Evolutionary conservation across 2,329 filamentous ascomycete species (phyloP).

Genomic region (Monosporascus ibericus): DNA sequence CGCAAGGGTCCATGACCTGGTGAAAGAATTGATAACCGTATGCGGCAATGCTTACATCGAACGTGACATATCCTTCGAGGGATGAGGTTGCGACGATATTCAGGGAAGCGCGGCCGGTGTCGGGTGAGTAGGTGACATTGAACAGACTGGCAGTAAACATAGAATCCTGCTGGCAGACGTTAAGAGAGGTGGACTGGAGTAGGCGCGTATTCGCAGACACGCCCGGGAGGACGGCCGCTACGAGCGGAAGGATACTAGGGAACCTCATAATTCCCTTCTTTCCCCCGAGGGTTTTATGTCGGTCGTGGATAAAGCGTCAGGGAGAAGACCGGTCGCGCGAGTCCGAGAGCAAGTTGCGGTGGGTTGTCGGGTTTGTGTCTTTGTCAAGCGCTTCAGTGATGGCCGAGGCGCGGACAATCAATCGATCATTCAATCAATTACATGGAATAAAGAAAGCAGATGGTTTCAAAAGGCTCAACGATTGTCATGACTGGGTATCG

Average conservation of each 20-base stretch:
- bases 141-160: slow-evolving; percentile 85
- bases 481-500: not conserved
- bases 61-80: slow-evolving; percentile 74
- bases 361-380: not conserved
- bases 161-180: slow-evolving; percentile 76
- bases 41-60: slow-evolving; percentile 69
- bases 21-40: slow-evolving; percentile 74
- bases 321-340: not conserved
- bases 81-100: slow-evolving; percentile 76
- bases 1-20: slow-evolving; percentile 69
- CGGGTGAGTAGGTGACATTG: slow-evolving; percentile 73
- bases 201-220: slow-evolving; percentile 53
- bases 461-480: not conserved
- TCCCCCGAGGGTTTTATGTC: too few species aligned
- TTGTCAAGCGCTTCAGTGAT: not conserved
- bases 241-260: slow-evolving; percentile 36
- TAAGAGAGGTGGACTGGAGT: slow-evolving; percentile 78
- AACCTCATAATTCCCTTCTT: slow-evolving; percentile 37
- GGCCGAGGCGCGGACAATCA: not conserved
- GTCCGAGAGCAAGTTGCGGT: not conserved
- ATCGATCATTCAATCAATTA: not conserved
- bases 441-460: not conserved
- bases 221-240: slow-evolving; percentile 38
- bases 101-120: slow-evolving; percentile 66
- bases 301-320: too few species aligned